Percentiles rank a stretch among this genome's conserved stretches.
phyloP scores from a whole-genome alignment of 208 protist genomes.

The Crithidia mellificae region DNA sequence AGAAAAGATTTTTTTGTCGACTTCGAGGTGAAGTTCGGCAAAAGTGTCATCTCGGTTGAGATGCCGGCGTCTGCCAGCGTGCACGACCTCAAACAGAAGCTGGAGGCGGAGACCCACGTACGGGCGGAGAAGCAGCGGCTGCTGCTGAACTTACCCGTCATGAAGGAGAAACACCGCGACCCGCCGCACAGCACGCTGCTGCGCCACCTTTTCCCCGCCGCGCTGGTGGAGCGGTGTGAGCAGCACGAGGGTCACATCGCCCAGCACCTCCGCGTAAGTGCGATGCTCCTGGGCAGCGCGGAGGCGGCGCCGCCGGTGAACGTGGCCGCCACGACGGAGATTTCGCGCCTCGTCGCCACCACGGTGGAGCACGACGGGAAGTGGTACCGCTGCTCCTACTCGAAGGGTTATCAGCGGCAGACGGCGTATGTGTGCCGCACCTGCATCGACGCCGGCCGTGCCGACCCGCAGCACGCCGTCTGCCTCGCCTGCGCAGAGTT shows the following conservation, averaged over 20 bases:
- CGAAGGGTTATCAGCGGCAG: conserved; percentile 72
- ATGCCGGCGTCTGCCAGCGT: conserved; percentile 48
- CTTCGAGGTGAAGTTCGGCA: conserved; percentile 40
- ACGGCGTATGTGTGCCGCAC: conserved; percentile 84
- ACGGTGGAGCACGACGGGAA: conserved; percentile 66
- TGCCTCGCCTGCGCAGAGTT: conserved; percentile 82
- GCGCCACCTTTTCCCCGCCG: conserved; percentile 39
- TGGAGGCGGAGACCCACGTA: conserved; percentile 49
- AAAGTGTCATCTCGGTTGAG: conserved; percentile 25
- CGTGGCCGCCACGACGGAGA: conserved; percentile 57
- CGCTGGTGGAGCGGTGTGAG: conserved; percentile 20
- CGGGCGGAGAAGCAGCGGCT: conserved; percentile 58
- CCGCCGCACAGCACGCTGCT: conserved; percentile 33
- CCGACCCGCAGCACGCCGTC: conserved; percentile 61
- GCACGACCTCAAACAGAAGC: conserved; percentile 46
- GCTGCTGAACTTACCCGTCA: conserved; percentile 63
- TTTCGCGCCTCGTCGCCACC: conserved; percentile 65
- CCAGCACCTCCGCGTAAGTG: conserved; percentile 50
- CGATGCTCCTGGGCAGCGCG: conserved; percentile 69
- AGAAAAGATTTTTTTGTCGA: conserved; percentile 29
- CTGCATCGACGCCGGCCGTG: conserved; percentile 60
- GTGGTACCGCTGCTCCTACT: conserved; percentile 82
- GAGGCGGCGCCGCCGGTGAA: conserved; percentile 44
- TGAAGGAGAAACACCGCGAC: conserved; percentile 50
- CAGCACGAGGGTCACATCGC: conserved; percentile 24